Base-by-base conservation (phyloP, 345 rosid species). In the Citrus hindsii region DNA sequence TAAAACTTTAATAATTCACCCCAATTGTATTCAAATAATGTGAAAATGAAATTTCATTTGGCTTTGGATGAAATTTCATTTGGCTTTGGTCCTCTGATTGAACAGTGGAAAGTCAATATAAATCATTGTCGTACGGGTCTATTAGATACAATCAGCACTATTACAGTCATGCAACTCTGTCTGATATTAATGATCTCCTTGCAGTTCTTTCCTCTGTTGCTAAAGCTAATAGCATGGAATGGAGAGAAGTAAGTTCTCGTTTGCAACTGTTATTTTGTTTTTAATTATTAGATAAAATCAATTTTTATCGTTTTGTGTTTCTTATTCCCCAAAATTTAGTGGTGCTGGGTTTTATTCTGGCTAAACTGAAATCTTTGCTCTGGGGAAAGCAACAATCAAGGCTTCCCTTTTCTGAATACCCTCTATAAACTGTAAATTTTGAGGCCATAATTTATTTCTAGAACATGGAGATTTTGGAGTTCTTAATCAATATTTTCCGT, bases 201-300 rank as follows among this genome's bases (percentile, higher is more conserved):
- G 85, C 92, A 96, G 98, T 96, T 94, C 81, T 96, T 94, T 63
- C 99, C 99, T 4, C 82, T 96, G 91, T 82, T 94, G 87, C 89
- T 94, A 68, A 96, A 96, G 92, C 87, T 96, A 82, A 90, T 94
- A 79, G 97, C 95, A 30, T 94, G 98, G 97, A 89, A 94, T 35
- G 95, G 99, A 85, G 95, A 89, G 80, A 96, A 89, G 97, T 95
- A 89, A 87, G 96, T 79, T 37, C 61, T 48, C 30, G 55, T 19
- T 13, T 16, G 58, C 58, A 53, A 53, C 58, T 0, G 2, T 18
- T 53, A 18, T 53, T 53, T 53, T 53, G 2, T 18, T 53, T 53
- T 53, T 5, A 53, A 53, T 53, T 19, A 5, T 18, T 5, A 53
- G 58, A 19, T 53, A 53, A 25, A 55, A 14, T 68, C 27, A 71